Conservation (phyloP, 345 rosid genomes). For the Gossypium raimondii region DNA sequence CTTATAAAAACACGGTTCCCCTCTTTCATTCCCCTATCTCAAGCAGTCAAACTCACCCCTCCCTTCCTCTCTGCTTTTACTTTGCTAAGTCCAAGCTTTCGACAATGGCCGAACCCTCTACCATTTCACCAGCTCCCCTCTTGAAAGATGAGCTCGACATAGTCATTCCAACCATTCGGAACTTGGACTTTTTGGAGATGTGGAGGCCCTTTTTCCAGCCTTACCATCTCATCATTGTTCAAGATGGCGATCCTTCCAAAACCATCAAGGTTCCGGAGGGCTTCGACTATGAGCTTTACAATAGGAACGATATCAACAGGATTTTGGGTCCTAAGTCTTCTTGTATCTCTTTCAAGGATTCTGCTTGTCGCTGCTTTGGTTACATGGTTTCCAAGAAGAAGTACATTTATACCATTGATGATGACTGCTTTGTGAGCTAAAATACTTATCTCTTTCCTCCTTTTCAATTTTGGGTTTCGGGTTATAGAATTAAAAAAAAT, state of each 20-base stretch:
- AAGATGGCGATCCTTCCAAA: conserved; percentile 77
- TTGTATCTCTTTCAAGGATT: conserved; percentile 70
- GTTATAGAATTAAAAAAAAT: not conserved
- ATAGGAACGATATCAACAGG: conserved; percentile 69
- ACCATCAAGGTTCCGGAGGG: conserved; percentile 66
- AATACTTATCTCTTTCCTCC: not conserved
- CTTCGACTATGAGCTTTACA: conserved; percentile 77
- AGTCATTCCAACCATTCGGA: conserved; percentile 78
- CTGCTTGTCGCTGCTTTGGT: conserved; percentile 76
- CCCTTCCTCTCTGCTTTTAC: not conserved
- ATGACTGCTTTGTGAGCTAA: conserved; percentile 81
- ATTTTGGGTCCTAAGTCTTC: conserved; percentile 78
- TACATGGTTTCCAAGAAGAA: conserved; percentile 82
- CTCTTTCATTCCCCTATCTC: not conserved
- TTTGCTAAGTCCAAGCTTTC: not conserved
- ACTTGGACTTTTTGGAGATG: conserved; percentile 72
- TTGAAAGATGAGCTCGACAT: conserved; percentile 73
- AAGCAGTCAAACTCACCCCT: too few species aligned
- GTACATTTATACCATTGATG: conserved; percentile 82
- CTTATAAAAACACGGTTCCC: not conserved
- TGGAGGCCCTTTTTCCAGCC: conserved; percentile 76
- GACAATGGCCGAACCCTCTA: conserved; percentile 30
- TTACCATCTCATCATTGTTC: conserved; percentile 80
- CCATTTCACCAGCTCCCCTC: conserved; percentile 35
- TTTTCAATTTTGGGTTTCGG: not conserved